phyloP scores from a whole-genome alignment of 345 rosid species.

The Hirschfeldia incana region DNA sequence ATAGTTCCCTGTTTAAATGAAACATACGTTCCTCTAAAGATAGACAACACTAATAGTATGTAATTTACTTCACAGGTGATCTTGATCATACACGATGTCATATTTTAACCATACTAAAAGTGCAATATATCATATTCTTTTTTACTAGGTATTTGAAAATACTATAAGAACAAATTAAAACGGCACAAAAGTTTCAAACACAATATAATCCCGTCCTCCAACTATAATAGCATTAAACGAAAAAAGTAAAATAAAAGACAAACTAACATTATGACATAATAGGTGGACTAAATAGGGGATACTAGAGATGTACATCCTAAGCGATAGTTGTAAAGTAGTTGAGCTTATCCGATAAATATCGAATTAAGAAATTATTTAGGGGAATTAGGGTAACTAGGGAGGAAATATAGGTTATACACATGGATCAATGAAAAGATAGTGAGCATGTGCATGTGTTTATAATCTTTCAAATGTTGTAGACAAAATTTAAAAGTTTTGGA shows the following conservation, averaged over 20 bases:
- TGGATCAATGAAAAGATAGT: slow-evolving; percentile 37
- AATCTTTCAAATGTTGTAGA: slow-evolving; percentile 7
- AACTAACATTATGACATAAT: neutral
- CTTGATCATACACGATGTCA: neutral
- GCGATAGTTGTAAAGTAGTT: slow-evolving; percentile 21
- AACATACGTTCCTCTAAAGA: neutral
- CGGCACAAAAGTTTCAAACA: neutral
- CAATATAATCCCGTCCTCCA: neutral
- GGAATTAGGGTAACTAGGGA: slow-evolving; percentile 28
- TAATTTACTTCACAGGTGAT: neutral
- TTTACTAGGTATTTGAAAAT: too few species aligned
- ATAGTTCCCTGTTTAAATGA: too few species aligned
- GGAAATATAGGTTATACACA: slow-evolving; percentile 29
- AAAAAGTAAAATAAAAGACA: neutral
- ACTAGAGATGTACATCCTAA: slow-evolving; percentile 23
- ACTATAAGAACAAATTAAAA: too few species aligned
- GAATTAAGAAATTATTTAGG: slow-evolving; percentile 8
- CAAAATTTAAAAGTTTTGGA: slow-evolving; percentile 10
- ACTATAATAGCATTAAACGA: neutral
- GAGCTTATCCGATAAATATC: slow-evolving; percentile 31
- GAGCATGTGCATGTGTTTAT: slow-evolving; percentile 38
- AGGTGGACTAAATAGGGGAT: slow-evolving; percentile 17
- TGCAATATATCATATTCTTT: neutral
- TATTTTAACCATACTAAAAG: neutral
- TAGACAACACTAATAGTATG: neutral